phyloP scores from a whole-genome alignment of 345 rosid species.

The Gossypium anomalum region DNA sequence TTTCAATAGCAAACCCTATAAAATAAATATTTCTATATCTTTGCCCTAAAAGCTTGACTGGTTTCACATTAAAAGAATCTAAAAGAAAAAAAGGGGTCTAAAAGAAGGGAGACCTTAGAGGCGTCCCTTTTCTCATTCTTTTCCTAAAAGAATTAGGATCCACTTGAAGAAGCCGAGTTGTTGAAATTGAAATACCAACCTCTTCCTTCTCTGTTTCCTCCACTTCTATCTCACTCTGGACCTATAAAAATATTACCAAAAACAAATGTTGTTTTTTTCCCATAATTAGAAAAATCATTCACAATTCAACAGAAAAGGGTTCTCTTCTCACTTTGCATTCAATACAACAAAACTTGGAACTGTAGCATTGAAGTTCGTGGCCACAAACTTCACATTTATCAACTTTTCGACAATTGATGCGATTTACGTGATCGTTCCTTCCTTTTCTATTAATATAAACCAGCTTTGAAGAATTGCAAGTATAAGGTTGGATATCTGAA shows the following conservation, averaged over 20 bases:
- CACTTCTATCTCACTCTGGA: neutral
- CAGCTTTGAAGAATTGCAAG: slow-evolving; percentile 12
- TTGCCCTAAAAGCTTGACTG: too few relatives aligned
- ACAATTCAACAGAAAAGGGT: neutral
- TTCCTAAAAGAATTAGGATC: neutral
- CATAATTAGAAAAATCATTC: neutral
- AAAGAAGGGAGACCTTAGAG: slow-evolving; percentile 9
- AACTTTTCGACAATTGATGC: neutral
- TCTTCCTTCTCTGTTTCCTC: neutral
- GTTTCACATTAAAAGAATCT: too few relatives aligned
- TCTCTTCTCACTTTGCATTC: slow-evolving; percentile 7
- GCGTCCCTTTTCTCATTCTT: slow-evolving; percentile 3
- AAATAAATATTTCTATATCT: neutral
- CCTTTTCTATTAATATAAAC: slow-evolving; percentile 9
- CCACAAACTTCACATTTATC: slow-evolving; percentile 14
- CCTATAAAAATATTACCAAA: neutral
- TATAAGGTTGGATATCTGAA: slow-evolving; percentile 12
- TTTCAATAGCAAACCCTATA: neutral
- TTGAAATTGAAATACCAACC: neutral
- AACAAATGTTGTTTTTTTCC: neutral
- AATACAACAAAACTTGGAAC: neutral
- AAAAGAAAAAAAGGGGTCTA: neutral
- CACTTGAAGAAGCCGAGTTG: neutral
- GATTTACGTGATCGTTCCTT: neutral
- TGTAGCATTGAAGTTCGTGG: neutral